phyloP scores from a whole-genome alignment of 2,329 filamentous ascomycete genomes.

The Pochonia chlamydosporia region DNA sequence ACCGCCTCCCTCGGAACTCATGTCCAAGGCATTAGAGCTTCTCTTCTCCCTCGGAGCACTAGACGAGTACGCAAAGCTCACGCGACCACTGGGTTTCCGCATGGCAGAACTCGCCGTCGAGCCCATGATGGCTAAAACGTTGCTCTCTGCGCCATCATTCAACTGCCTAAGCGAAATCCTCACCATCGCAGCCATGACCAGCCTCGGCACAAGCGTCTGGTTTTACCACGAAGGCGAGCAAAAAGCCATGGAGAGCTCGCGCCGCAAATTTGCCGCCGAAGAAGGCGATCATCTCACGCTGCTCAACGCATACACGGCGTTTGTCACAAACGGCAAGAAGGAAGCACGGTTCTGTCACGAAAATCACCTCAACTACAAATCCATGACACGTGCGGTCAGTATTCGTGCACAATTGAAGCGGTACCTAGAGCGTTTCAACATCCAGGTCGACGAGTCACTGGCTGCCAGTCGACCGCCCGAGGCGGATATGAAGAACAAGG shows the following conservation, averaged over 20 bases:
- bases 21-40: conserved; percentile 81
- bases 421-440: conserved; percentile 79
- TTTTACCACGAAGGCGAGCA: conserved; percentile 73
- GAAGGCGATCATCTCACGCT: conserved; percentile 93
- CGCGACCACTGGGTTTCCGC: conserved; percentile 74
- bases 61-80: conserved; percentile 86
- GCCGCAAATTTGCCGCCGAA: conserved; percentile 80
- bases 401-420: conserved; percentile 81
- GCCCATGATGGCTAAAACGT: conserved; percentile 89
- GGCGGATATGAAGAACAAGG: conserved; percentile 31
- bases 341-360: conserved; percentile 83
- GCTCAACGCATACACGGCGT: conserved; percentile 88
- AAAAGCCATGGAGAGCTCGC: conserved; percentile 65
- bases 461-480: conserved; percentile 24
- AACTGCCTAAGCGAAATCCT: conserved; percentile 79
- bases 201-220: conserved; percentile 76
- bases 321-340: conserved; percentile 76
- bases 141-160: conserved; percentile 71
- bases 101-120: conserved; percentile 94
- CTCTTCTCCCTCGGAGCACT: conserved; percentile 82
- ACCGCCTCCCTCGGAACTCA: conserved; percentile 75
- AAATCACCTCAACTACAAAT: conserved; percentile 81
- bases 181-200: conserved; percentile 91
- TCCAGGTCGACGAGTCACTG: conserved; percentile 62
- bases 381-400: conserved; percentile 74